Evolutionary conservation across 768 basidiomycete genomes (phyloP).

Genomic region (Amanita rubescens): DNA sequence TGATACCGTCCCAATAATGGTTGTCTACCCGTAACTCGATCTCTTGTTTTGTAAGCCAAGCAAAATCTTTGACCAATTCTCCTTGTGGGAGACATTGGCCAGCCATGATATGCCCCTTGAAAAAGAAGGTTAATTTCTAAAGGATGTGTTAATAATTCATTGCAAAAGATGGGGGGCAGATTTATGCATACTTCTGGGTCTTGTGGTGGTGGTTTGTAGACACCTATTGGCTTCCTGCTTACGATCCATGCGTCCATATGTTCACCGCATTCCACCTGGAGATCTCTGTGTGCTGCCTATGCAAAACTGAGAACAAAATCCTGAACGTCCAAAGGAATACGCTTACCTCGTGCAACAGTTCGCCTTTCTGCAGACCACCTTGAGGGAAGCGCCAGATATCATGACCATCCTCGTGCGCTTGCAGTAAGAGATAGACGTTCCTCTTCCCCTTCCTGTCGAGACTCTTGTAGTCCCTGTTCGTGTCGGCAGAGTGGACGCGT

Average conservation of each 20-base stretch:
- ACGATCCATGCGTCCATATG: conserved; percentile 94
- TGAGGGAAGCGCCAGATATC: conserved; percentile 79
- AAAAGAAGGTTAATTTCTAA: conserved; percentile 79
- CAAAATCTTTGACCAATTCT: conserved; percentile 63
- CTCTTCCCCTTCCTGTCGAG: conserved; percentile 78
- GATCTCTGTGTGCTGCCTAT: conserved; percentile 68
- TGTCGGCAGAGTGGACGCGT: conserved; percentile 55
- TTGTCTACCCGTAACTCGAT: conserved; percentile 60
- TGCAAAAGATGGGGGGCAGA: not conserved
- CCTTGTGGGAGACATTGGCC: conserved; percentile 66
- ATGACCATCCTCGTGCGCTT: conserved; percentile 39
- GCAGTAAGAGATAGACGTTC: conserved; percentile 83
- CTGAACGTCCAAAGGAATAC: not conserved
- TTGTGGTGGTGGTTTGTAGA: conserved; percentile 45
- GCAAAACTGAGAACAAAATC: not conserved
- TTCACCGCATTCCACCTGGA: conserved; percentile 65
- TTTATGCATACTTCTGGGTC: conserved; percentile 28
- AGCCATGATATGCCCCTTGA: conserved; percentile 88
- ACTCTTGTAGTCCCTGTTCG: conserved; percentile 53
- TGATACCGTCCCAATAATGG: conserved; percentile 70
- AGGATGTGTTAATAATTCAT: not conserved
- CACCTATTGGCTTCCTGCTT: conserved; percentile 81
- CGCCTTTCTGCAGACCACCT: conserved; percentile 50
- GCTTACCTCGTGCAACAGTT: conserved; percentile 73
- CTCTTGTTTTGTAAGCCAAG: conserved; percentile 94